Percentiles rank a stretch among this genome's conserved stretches.
Evolutionary conservation across 345 rosid genomes (phyloP).

Genomic region (Gossypium ekmanianum): DNA sequence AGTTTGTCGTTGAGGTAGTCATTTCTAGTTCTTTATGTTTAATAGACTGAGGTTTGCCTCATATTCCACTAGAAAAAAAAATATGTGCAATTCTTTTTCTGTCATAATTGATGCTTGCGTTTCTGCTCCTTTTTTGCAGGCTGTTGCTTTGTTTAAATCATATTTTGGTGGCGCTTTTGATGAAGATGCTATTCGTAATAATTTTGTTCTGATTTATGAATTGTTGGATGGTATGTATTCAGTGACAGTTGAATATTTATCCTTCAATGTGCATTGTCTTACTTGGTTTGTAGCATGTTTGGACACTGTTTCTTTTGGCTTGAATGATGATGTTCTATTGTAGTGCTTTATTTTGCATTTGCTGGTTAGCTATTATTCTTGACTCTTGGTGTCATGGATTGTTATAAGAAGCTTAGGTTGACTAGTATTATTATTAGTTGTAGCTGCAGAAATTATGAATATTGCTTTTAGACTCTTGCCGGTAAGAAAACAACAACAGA

Average conservation of each 20-base stretch:
- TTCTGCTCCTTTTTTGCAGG: neutral
- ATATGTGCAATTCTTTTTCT: neutral
- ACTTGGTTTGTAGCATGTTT: neutral
- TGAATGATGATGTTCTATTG: neutral
- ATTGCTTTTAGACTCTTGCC: neutral
- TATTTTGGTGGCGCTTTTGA: constrained; percentile 25
- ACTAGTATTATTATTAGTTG: neutral
- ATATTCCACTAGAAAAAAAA: neutral
- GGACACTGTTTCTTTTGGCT: neutral
- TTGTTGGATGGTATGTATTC: constrained; percentile 74
- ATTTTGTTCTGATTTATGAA: constrained; percentile 81
- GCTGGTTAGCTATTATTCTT: neutral
- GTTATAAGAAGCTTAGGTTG: neutral
- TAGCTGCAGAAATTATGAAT: neutral
- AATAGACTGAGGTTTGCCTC: neutral
- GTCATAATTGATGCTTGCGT: neutral
- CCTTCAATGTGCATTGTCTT: neutral
- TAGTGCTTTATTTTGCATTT: neutral
- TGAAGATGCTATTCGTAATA: constrained; percentile 9
- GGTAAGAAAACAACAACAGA: neutral
- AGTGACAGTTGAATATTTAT: neutral
- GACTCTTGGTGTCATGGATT: neutral
- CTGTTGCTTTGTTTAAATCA: constrained; percentile 3
- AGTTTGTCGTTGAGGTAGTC: neutral
- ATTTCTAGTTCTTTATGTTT: neutral